Conservation (phyloP, 805 yeast genomes). For the Wickerhamiella lipophila region DNA sequence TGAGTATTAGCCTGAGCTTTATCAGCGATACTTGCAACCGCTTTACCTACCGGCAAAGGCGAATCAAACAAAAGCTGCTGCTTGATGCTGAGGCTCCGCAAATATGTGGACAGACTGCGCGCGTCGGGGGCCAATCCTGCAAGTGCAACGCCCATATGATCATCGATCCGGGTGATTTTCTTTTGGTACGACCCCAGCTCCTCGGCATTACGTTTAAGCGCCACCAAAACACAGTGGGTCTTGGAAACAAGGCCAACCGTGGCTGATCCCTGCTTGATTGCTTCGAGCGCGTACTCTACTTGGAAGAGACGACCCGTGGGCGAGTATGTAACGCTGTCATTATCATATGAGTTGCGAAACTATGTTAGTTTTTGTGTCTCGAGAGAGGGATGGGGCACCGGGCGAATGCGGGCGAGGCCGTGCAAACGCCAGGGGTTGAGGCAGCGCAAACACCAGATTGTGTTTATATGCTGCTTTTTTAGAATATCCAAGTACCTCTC, state of each 20-base stretch:
- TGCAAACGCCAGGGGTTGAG: too few relatives aligned
- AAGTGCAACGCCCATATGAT: slow-evolving; percentile 85
- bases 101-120: slow-evolving; percentile 74
- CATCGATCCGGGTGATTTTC: slow-evolving; percentile 82
- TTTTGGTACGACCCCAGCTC: slow-evolving; percentile 94
- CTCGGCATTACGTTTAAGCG: slow-evolving; percentile 91
- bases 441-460: too few relatives aligned
- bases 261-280: slow-evolving; percentile 96
- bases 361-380: slow-evolving; percentile 9
- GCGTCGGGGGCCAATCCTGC: slow-evolving; percentile 99
- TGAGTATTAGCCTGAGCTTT: slow-evolving; percentile 97
- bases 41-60: slow-evolving; percentile 69
- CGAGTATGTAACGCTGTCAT: slow-evolving; percentile 95
- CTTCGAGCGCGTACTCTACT: slow-evolving; percentile 80
- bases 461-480: too few relatives aligned
- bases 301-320: slow-evolving; percentile 89
- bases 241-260: slow-evolving; percentile 87
- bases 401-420: too few relatives aligned
- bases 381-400: too few relatives aligned
- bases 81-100: slow-evolving; percentile 84
- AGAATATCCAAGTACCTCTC: not conserved
- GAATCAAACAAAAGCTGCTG: slow-evolving; percentile 76
- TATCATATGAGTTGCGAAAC: slow-evolving; percentile 98
- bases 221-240: slow-evolving; percentile 81
- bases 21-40: slow-evolving; percentile 79